phyloP scores from a whole-genome alignment of 768 basidiomycete genomes.

The Mycena chlorophos region DNA sequence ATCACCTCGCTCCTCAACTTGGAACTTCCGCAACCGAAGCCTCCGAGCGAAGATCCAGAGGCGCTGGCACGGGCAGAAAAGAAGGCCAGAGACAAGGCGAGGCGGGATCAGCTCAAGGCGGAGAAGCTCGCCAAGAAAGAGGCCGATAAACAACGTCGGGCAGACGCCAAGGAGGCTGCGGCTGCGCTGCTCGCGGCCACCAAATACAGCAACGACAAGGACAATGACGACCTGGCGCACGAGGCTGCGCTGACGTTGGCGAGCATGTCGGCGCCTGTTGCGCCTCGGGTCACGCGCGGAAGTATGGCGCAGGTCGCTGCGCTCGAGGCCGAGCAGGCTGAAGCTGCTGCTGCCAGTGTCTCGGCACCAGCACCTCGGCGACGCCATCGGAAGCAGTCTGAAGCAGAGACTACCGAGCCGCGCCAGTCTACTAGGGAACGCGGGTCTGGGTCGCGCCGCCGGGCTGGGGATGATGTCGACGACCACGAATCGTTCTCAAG shows the following conservation, averaged over 20 bases:
- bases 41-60: slow-evolving; percentile 43
- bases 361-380: slow-evolving; percentile 10
- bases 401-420: no score
- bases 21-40: slow-evolving; percentile 64
- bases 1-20: slow-evolving; percentile 68
- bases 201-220: neutral
- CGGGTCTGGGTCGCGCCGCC: no score
- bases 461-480: no score
- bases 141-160: slow-evolving; percentile 2
- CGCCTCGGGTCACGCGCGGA: slow-evolving; percentile 49
- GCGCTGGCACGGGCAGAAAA: slow-evolving; percentile 28
- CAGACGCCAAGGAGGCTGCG: slow-evolving; percentile 19
- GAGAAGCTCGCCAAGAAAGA: slow-evolving; percentile 24
- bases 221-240: neutral
- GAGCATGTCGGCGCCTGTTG: slow-evolving; percentile 38
- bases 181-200: slow-evolving; percentile 12
- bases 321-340: slow-evolving; percentile 38
- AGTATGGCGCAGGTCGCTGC: slow-evolving; percentile 33
- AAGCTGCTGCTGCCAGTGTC: slow-evolving; percentile 24
- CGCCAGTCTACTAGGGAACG: no score
- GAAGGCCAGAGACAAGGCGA: neutral
- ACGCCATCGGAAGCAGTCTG: neutral
- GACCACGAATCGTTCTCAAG: no score
- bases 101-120: slow-evolving; percentile 18
- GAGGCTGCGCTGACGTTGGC: slow-evolving; percentile 20